Percentiles rank a stretch among this genome's conserved stretches.
phyloP scores from a whole-genome alignment of 202 grass and related monocot species.

The Tripidium arundinaceum region DNA sequence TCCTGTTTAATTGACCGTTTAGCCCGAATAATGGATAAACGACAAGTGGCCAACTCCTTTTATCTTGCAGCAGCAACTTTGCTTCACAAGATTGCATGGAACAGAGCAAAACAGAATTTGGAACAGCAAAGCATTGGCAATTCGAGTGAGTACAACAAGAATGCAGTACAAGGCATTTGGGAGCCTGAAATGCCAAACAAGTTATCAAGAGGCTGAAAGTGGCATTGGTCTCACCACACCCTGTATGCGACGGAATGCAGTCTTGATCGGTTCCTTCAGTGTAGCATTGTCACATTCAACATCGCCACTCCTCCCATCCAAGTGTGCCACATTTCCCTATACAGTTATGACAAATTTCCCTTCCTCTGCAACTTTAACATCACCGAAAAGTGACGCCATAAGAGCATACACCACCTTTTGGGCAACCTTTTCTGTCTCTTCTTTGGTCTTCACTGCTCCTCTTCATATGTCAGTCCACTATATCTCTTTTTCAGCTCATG shows the following conservation, averaged over 20 bases:
- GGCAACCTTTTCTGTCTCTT: slow-evolving; percentile 68
- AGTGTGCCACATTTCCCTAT: slow-evolving; percentile 53
- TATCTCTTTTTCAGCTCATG: slow-evolving; percentile 94
- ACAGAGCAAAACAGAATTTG: background rate
- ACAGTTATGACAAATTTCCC: slow-evolving; percentile 65
- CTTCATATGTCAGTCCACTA: slow-evolving; percentile 93
- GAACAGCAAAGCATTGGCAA: background rate
- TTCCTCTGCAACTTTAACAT: slow-evolving; percentile 73
- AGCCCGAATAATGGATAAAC: no score
- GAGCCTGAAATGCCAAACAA: background rate
- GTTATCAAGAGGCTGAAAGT: slow-evolving; percentile 38
- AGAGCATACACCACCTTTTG: slow-evolving; percentile 70
- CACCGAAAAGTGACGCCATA: slow-evolving; percentile 82
- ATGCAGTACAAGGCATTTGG: background rate
- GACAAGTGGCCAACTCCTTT: no score
- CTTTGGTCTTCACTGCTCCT: slow-evolving; percentile 52
- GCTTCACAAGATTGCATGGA: background rate
- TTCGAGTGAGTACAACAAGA: background rate
- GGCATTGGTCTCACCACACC: slow-evolving; percentile 76
- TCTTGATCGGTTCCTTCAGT: slow-evolving; percentile 70
- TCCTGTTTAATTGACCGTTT: no score
- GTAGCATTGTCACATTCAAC: slow-evolving; percentile 64
- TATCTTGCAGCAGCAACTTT: background rate
- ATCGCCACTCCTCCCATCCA: slow-evolving; percentile 68
- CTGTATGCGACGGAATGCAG: slow-evolving; percentile 68